Evolutionary conservation across 495 filamentous ascomycete species (phyloP).

Genomic region (Lichina pygmaea): DNA sequence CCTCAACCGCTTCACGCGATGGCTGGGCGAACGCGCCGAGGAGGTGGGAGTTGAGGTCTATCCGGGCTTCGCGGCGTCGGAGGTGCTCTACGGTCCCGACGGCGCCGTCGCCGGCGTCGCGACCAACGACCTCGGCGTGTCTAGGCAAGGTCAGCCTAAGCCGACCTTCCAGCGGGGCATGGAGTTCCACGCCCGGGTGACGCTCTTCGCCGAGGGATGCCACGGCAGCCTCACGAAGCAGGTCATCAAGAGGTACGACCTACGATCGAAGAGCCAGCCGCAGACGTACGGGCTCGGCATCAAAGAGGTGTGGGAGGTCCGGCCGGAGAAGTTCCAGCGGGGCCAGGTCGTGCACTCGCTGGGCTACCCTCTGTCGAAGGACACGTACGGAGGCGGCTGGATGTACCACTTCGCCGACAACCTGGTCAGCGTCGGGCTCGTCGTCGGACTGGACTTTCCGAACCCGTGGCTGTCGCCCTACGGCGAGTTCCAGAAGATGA

Average conservation of each 20-base stretch:
- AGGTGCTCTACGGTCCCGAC: conserved; percentile 66
- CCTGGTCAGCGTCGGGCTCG: conserved; percentile 76
- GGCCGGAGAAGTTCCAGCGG: conserved; percentile 72
- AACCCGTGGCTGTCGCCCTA: conserved; percentile 96
- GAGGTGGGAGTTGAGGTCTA: conserved; percentile 97
- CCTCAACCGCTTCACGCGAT: conserved; percentile 79
- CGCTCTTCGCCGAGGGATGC: conserved; percentile 86
- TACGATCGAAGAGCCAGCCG: conserved; percentile 64
- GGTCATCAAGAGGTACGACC: conserved; percentile 80
- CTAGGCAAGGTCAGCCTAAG: conserved; percentile 59
- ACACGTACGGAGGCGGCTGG: conserved; percentile 91
- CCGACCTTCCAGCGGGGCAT: conserved; percentile 86
- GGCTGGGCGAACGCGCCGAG: conserved; percentile 84
- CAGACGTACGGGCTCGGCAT: conserved; percentile 89
- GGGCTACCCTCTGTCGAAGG: conserved; percentile 69
- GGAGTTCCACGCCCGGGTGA: conserved; percentile 90
- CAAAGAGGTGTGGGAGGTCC: conserved; percentile 94
- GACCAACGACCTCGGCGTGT: conserved; percentile 80
- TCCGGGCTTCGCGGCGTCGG: conserved; percentile 80
- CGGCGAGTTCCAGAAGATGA: conserved; percentile 92
- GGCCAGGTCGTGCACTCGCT: conserved; percentile 75
- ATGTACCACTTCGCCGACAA: conserved; percentile 99
- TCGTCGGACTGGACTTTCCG: conserved; percentile 82
- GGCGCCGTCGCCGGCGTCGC: conserved; percentile 84
- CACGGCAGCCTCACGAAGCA: conserved; percentile 93